Evolutionary conservation across 2,329 filamentous ascomycete species (phyloP), one percentile per base, ranked within the genome.

Genomic region (Endoconidiophora polonica): DNA sequence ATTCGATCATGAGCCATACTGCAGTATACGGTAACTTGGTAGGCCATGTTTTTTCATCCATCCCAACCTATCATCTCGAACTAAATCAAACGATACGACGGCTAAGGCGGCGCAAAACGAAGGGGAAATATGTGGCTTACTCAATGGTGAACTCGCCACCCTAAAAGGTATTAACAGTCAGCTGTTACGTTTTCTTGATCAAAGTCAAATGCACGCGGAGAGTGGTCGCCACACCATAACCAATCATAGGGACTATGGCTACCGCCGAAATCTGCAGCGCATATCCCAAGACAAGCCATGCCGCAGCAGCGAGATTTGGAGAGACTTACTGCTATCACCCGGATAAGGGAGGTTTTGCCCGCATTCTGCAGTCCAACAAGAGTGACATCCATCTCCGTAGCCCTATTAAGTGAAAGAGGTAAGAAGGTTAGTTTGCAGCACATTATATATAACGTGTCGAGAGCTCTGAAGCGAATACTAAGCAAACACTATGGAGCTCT

Each of bases 321-420:
- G n/a, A 5, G 50, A 64, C 90, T 77, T 80, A 98, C 91, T 71
- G 90, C 88, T 59, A 98, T 74, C 60, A 96, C 90, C 59, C 88
- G 78, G 65, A 98, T 72, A 61, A 98, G 68, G 55, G 90, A 96
- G 38, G 91, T 96, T 71, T 98, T 98, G 61, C 91, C 91, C 53
- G 91, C 91, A 69, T 96, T 96, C 65, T 98, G 91, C 62, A 98
- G 71, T 22, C 91, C 91, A 64, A 98, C 90, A 83, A 98, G 94
- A 58, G 91, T 96, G 63, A 98, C 90, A 68, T 98, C 91, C 88
- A 98, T 95, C 72, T 98, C 91, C 57, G 88, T 94, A 58, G 90
- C 87, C 91, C 90, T 95, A 57, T 55, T 24, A 20, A 10, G 14
- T 3, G 22, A 23, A 23, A n/a, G 10, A 24, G 10, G 20, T 14